Evolutionary conservation across 768 basidiomycete species (phyloP).

Genomic region (Leccinum rimulosum): DNA sequence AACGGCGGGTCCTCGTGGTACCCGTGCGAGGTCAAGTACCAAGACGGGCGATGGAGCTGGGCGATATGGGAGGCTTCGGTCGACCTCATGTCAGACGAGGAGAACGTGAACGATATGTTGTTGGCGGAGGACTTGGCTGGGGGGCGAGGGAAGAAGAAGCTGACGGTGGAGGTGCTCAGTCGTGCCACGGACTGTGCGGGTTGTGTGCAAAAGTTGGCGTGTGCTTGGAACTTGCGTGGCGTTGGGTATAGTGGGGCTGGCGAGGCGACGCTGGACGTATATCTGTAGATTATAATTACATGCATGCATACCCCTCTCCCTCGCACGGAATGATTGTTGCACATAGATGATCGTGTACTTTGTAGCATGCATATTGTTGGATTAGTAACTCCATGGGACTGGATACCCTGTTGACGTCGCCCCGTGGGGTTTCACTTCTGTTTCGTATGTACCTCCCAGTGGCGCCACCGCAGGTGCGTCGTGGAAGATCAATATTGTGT

Average conservation of each 20-base stretch:
- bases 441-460: no score
- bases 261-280: conserved; percentile 9
- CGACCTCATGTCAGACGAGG: conserved; percentile 25
- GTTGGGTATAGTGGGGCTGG: conserved; percentile 44
- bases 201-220: conserved; percentile 46
- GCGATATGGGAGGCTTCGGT: conserved; percentile 62
- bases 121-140: background rate
- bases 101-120: conserved; percentile 15
- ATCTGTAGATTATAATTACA: conserved; percentile 3
- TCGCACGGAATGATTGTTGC: no score
- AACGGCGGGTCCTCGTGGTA: conserved; percentile 55
- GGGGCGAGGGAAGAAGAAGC: conserved; percentile 15
- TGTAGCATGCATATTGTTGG: no score
- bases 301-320: background rate
- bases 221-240: conserved; percentile 65
- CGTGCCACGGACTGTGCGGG: conserved; percentile 53
- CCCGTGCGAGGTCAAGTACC: conserved; percentile 52
- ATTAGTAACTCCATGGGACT: no score
- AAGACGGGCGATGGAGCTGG: conserved; percentile 72
- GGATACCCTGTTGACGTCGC: no score
- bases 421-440: no score
- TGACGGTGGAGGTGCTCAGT: conserved; percentile 33
- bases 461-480: no score
- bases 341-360: no score
- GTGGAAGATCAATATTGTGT: no score